Evolutionary conservation across 768 basidiomycete species (phyloP), one percentile per base, ranked within the genome.

Genomic region (Xerocomus brunneocitrinus): DNA sequence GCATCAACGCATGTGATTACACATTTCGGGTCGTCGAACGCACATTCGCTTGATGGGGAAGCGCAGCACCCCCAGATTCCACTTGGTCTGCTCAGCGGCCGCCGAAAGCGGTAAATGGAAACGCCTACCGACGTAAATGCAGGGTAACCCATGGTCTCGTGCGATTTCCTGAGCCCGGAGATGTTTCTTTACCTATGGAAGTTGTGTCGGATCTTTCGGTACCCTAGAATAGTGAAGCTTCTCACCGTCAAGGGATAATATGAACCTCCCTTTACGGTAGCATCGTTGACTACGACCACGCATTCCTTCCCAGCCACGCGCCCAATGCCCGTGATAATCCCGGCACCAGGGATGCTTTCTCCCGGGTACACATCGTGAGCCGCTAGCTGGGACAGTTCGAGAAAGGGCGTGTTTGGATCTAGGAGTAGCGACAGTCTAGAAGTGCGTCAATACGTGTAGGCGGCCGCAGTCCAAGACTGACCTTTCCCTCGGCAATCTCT

Each of bases 121-220:
- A 49, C 41, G 65, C 85, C 24, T 65, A 93, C 92, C 93, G 54
- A 95, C 77, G 70, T 98, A 98, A 39, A 98, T 81, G 67, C 93
- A 95, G 9, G 94, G 93, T 31, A 97, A 71, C 4, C 84, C 79
- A 65, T 95, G 89, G 73, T 95, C 92, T 54, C 84, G 75, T n/a
- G 94, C 94, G 56, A 98, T 85, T 67, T 97, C 91, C 66, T 98
- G 94, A 0, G 94, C 95, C 19, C 94, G 82, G 25, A 98, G 71
- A 61, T 98, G 94, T 67, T 98, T 98, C 82, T 97, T 98, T 61
- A 98, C 89, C 81, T 87, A 52, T 8, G 32, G 34, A 30, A 57
- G 49, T 44, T 34, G 16, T 2, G 32, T 64, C 40, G 53, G 34
- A 16, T 3, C 14, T 27, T 16, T 6, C 9, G n/a, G 32, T 5